Evolutionary conservation across 768 basidiomycete species (phyloP).

Genomic region (Leccinum variicolor): DNA sequence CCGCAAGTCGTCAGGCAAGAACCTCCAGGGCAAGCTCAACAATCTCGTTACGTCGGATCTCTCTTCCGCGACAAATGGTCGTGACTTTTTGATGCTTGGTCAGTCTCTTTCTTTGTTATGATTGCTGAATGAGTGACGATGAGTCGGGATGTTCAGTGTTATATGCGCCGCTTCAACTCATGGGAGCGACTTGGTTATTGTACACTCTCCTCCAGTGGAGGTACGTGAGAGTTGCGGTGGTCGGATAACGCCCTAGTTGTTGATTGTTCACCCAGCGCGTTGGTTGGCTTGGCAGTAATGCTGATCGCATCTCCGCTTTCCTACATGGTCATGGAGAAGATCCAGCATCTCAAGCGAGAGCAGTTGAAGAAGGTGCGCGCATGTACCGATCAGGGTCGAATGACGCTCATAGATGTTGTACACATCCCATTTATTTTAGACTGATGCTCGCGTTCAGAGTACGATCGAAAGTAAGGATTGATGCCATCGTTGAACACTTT

Average conservation of each 20-base stretch:
- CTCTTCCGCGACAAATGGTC: background rate
- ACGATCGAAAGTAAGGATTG: background rate
- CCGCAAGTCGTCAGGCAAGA: background rate
- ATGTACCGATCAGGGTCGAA: background rate
- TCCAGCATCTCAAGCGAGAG: background rate
- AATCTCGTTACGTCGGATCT: conserved; percentile 4
- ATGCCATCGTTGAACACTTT: background rate
- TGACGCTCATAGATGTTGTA: background rate
- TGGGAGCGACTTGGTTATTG: background rate
- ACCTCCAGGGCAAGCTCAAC: background rate
- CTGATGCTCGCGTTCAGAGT: conserved; percentile 1
- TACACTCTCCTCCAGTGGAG: conserved; percentile 4
- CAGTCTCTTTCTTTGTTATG: too few species aligned
- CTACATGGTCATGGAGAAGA: background rate
- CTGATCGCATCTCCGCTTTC: background rate
- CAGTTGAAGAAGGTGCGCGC: conserved; percentile 1
- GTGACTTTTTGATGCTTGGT: conserved; percentile 3
- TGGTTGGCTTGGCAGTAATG: conserved; percentile 1
- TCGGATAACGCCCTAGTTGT: too few species aligned
- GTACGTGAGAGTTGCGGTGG: background rate
- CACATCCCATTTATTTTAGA: background rate
- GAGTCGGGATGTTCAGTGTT: background rate
- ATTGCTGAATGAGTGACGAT: background rate
- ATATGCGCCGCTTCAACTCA: background rate
- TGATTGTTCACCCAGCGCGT: background rate